Percentiles rank a stretch among this genome's conserved stretches.
Evolutionary conservation across 2,329 filamentous ascomycete genomes (phyloP).

Genomic region (Diatrype stigma): DNA sequence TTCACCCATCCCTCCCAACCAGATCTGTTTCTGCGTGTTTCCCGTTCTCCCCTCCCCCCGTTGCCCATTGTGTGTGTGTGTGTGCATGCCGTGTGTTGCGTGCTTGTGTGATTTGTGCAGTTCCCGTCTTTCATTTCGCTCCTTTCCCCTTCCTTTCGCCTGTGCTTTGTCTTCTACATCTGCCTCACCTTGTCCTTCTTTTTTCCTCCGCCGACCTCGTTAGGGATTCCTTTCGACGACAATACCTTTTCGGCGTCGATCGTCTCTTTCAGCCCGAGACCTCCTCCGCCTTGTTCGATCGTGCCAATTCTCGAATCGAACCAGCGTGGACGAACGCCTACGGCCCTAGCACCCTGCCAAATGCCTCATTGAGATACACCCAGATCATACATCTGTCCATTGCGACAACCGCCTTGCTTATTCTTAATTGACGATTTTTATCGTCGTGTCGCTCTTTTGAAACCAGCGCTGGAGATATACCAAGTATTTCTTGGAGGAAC

Average conservation of each 20-base stretch:
- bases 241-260: conserved; percentile 23
- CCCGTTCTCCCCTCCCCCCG: background rate
- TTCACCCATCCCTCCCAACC: background rate
- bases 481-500: background rate
- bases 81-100: background rate
- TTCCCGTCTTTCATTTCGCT: conserved; percentile 24
- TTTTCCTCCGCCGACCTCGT: conserved; percentile 28
- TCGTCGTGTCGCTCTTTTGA: conserved; percentile 33
- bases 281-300: conserved; percentile 17
- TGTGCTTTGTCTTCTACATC: conserved; percentile 21
- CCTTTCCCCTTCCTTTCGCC: conserved; percentile 20
- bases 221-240: conserved; percentile 30
- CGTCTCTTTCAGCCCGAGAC: conserved; percentile 20
- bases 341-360: conserved; percentile 15
- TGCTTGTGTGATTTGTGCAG: conserved; percentile 8
- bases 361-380: conserved; percentile 27
- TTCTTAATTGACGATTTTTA: conserved; percentile 26
- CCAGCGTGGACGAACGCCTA: conserved; percentile 17
- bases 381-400: conserved; percentile 17
- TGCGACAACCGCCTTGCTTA: conserved; percentile 10
- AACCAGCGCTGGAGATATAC: conserved; percentile 6
- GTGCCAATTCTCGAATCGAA: conserved; percentile 19
- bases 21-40: conserved; percentile 1
- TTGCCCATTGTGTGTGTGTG: background rate
- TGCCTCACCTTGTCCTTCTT: conserved; percentile 25